These are phyloP conservation scores for Debaryomycetaceae sp. DNA, from an alignment of 1,139 yeast genomes.

Conservation along the genomic window DNA sequence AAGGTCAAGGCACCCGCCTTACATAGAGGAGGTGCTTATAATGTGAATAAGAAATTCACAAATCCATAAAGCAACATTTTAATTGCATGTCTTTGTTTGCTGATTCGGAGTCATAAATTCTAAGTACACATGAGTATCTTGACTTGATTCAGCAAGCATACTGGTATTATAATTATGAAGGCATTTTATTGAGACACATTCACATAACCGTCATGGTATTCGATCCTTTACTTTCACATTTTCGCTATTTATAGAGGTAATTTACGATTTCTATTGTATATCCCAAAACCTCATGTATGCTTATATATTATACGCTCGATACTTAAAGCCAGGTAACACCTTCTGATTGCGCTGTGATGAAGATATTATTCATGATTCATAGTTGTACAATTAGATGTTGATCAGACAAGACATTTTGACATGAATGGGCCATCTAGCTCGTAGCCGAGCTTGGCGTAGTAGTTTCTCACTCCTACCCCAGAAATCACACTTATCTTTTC, in stretches of 20 bases:
- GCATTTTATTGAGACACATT: background rate
- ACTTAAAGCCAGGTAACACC: too few species aligned
- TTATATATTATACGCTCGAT: background rate
- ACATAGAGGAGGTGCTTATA: slow-evolving; percentile 37
- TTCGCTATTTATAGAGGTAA: background rate
- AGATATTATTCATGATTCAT: background rate
- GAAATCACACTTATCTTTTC: slow-evolving; percentile 88
- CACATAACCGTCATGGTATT: background rate
- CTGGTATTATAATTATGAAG: background rate
- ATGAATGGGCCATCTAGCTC: slow-evolving; percentile 92
- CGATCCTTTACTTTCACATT: background rate
- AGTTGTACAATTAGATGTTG: slow-evolving; percentile 4
- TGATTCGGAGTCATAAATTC: background rate
- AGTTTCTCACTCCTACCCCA: slow-evolving; percentile 97
- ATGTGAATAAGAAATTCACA: slow-evolving; percentile 2
- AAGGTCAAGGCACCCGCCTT: slow-evolving; percentile 43
- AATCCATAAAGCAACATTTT: background rate
- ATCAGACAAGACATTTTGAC: slow-evolving; percentile 54
- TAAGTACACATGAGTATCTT: background rate
- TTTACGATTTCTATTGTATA: background rate
- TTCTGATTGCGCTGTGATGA: too few species aligned
- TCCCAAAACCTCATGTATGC: background rate
- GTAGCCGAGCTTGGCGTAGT: slow-evolving; percentile 89
- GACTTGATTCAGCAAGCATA: background rate
- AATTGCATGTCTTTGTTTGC: background rate